phyloP scores from a whole-genome alignment of 2,329 filamentous ascomycete genomes.

The Xylariaceae sp. region DNA sequence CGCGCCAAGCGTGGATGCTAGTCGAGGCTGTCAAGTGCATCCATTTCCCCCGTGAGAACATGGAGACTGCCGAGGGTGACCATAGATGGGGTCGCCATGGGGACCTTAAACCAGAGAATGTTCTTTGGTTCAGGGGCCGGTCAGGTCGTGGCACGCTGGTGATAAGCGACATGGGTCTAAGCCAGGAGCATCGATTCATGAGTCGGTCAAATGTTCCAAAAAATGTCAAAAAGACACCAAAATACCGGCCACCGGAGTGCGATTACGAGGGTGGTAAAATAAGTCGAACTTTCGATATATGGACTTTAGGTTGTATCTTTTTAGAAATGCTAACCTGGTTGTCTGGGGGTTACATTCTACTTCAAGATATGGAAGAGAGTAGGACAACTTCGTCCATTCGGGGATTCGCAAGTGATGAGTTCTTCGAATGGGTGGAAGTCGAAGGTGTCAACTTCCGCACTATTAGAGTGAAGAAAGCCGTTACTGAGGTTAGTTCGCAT shows the following conservation, averaged over 20 bases:
- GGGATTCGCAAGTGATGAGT: neutral
- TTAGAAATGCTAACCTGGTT: slow-evolving; percentile 4
- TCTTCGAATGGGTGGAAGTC: slow-evolving; percentile 12
- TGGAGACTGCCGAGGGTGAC: neutral
- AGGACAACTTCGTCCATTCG: neutral
- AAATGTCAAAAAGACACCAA: neutral
- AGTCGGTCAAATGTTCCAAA: neutral
- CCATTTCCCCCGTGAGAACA: neutral
- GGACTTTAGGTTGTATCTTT: slow-evolving; percentile 9
- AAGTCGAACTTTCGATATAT: slow-evolving; percentile 14
- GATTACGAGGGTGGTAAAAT: neutral
- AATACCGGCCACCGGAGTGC: slow-evolving; percentile 8
- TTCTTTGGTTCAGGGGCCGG: slow-evolving; percentile 11
- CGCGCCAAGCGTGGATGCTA: slow-evolving; percentile 8
- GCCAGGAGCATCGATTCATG: neutral
- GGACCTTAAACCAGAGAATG: slow-evolving; percentile 21
- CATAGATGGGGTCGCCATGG: slow-evolving; percentile 17
- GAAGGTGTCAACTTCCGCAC: neutral
- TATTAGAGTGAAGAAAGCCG: neutral
- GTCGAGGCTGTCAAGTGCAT: slow-evolving; percentile 10
- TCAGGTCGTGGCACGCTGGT: slow-evolving; percentile 6
- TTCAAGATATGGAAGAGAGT: neutral
- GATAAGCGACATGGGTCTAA: slow-evolving; percentile 23
- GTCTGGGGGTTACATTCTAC: neutral
- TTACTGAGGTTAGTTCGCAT: neutral